phyloP scores from a whole-genome alignment of 345 rosid species.

The Zanthoxylum bungeanum region DNA sequence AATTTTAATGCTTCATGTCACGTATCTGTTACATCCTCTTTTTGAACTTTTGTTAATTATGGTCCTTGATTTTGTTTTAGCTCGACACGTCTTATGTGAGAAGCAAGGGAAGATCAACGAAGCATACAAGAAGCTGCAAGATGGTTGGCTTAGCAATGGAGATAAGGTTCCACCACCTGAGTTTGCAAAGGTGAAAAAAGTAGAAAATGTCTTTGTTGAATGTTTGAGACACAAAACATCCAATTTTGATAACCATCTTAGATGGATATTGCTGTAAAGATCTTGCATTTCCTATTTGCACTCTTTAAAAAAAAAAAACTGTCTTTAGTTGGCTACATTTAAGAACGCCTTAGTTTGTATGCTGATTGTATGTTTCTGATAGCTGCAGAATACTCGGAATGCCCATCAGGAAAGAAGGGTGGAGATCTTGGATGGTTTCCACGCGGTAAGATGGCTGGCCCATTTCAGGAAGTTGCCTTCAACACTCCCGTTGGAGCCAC shows the following conservation, averaged over 20 bases:
- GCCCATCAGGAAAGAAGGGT: conserved; percentile 97
- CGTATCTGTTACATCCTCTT: neutral
- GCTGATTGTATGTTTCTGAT: conserved; percentile 36
- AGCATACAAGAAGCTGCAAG: conserved; percentile 91
- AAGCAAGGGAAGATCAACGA: conserved; percentile 96
- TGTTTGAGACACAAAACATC: neutral
- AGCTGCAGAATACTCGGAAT: conserved; percentile 94
- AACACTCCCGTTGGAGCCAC: conserved; percentile 80
- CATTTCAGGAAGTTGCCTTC: conserved; percentile 93
- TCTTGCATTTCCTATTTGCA: neutral
- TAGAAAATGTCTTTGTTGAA: neutral
- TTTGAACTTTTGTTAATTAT: neutral
- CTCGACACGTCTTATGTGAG: conserved; percentile 87
- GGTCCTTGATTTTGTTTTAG: conserved; percentile 26
- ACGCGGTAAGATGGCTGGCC: conserved; percentile 97
- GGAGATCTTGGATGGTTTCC: conserved; percentile 99
- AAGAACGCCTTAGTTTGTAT: neutral
- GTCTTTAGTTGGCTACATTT: neutral
- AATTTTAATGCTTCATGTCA: neutral
- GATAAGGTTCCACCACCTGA: conserved; percentile 99
- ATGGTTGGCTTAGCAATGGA: conserved; percentile 90
- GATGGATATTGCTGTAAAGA: neutral
- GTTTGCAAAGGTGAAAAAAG: conserved; percentile 72
- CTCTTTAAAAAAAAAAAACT: neutral
- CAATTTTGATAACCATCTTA: neutral